Base-by-base conservation (phyloP, 176 grass and related monocot species). In the Zoysia pacifica region DNA sequence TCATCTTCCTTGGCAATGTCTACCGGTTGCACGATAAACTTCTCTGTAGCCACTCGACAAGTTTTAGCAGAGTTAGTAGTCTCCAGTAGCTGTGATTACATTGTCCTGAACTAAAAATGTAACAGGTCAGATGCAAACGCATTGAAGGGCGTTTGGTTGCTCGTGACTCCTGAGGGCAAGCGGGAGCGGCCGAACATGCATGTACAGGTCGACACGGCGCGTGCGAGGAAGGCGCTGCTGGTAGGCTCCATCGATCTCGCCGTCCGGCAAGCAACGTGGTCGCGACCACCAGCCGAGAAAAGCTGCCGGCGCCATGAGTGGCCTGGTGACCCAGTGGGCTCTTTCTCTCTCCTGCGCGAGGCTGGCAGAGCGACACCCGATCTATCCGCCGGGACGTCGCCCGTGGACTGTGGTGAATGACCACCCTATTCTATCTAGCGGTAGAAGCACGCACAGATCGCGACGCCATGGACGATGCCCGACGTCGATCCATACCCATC, bases 251-350 rank as follows among this genome's bases (percentile, higher is more conserved):
- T 15, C 44, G 37, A 16, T 15, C 59, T 44, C 39, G 44, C 58
- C 74, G 56, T 42, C 70, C 82, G 55, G 14, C 84, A 46, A 18
- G 48, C 68, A 84, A 60, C 84, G 62, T 68, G 84, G 45, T 37
- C 43, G 69, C n/a, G 65, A 70, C 82, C 82, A 84, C 82, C 14
- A 6, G 35, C 64, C 65, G 73, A 13, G 73, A 70, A 77, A 77
- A 62, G 74, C 44, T 70, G 76, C 69, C 42, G 49, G 52, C 5
- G 45, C 62, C 48, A 53, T 79, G 48, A 67, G 63, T 67, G 37
- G 11, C 28, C 35, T 3, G 6, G 6, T 11, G 4, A 48, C 20
- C 58, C n/a, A n/a, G n/a, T 35, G 8, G 19, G 1, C 35, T 11
- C 35, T 2, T 28, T 28, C 76, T 11, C 76, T 46, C 15, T 16